Evolutionary conservation across 2,329 filamentous ascomycete genomes (phyloP).

Genomic region (Pestalotiopsis sp.): DNA sequence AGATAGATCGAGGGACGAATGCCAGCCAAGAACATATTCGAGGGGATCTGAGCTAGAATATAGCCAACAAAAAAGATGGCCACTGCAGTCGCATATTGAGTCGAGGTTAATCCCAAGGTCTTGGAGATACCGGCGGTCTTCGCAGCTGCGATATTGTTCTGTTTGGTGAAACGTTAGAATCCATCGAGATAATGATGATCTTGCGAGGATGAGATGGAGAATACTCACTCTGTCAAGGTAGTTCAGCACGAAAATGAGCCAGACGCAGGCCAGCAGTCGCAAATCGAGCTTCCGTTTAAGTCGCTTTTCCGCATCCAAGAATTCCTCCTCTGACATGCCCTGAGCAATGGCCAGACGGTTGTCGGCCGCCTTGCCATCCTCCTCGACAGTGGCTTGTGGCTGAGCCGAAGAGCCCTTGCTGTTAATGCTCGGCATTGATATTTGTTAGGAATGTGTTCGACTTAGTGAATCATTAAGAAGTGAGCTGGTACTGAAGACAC

Average conservation of each 20-base stretch:
- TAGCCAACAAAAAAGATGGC: constrained; percentile 27
- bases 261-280: background rate
- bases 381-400: background rate
- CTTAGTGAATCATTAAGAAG: background rate
- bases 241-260: background rate
- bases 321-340: background rate
- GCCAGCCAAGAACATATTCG: constrained; percentile 42
- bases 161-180: background rate
- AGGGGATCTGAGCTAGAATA: background rate
- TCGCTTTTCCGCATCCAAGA: background rate
- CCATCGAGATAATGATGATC: background rate
- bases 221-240: background rate
- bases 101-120: constrained; percentile 27
- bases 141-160: constrained; percentile 38
- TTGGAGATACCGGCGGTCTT: background rate
- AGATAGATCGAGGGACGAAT: constrained; percentile 22
- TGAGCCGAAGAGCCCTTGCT: background rate
- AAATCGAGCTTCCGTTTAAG: background rate
- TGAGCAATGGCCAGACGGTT: background rate
- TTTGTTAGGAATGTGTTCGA: background rate
- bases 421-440: background rate
- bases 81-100: constrained; percentile 35
- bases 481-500: background rate
- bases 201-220: background rate
- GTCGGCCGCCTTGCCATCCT: background rate